Evolutionary conservation across 441 rosid species (phyloP), one percentile per base, ranked within the genome.

Genomic region (Adansonia grandidieri): DNA sequence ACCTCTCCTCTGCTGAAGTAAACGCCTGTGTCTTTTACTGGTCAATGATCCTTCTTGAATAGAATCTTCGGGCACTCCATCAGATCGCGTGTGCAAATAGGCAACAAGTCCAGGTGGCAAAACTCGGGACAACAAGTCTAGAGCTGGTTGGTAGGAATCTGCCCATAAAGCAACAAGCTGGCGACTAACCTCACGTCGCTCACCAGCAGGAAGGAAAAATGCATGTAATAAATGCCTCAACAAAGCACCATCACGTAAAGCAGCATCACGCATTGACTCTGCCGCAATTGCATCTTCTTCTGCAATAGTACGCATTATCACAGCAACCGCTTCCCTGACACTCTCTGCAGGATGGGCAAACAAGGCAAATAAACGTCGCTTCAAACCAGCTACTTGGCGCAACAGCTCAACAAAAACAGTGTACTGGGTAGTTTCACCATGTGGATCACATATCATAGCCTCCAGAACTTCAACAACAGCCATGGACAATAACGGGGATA

Each of bases 111-210:
- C 99, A 56, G 99, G 99, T 74, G 99, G 99, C 81, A 97, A 85
- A 86, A 93, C 95, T 83, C 99, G 91, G 69, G 99, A 95, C 73
- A 95, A 80, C 68, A 95, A 84, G 81, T 92, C 94, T 78, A 95
- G 85, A 75, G 99, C 97, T 69, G 99, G 99, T 83, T 93, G 98
- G 85, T 97, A 95, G 73, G 99, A 97, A 88, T 97, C 99, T 14
- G 99, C 99, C 99, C 99, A 97, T 69, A 97, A 94, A 80, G 99
- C 99, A 76, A 97, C 99, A 90, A 97, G 99, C 86, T 95, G 99
- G 79, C 92, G 90, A 88, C 99, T 97, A 81, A 97, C 97, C 84
- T 95, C 99, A 3, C 96, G 91, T 15, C 97, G 91, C 89, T 97
- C 99, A 76, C 97, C 97, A 74, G 92, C 86, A 84, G 97, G 91